Base-by-base conservation (phyloP, 352 stramenopile species). In the Lagenidium sp. region DNA sequence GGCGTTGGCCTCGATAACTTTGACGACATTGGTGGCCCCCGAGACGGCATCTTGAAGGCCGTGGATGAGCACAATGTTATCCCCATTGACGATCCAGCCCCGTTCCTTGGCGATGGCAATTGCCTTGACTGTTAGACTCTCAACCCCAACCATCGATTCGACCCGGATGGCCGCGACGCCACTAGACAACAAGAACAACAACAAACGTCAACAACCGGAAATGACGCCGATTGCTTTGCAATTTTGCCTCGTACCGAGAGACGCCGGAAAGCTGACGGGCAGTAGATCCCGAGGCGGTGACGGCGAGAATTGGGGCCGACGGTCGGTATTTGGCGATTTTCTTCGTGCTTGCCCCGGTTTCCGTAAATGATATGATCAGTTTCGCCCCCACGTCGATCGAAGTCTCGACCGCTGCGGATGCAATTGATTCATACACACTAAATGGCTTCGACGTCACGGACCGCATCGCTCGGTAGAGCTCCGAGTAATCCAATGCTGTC, bases 291-390 rank as follows among this genome's bases (percentile, higher is more conserved):
- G 68, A 85, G 11, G 85, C 77, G 6, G 92, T 97, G 35, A 97
- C 70, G 11, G 89, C 90, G 19, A 97, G 60, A 31, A 98, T 92
- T 29, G 69, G 85, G 20, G 87, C 71, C 34, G 59, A 36, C 11
- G 92, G 91, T 12, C 92, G 73, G 72, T 98, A 99, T 57, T 99
- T 99, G 37, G 96, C 94, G 13, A 99, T 74, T 41, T 97, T 70
- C 44, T 90, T 93, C 3, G 96, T 95, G 24, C 94, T 98, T 21
- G 54, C 78, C 16, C 96, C 96, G 19, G 82, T 95, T 53, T 98
- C 94, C 6, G 94, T 98, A 53, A 98, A 94, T 29, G 98, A 97
- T 56, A 99, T 87, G 41, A 99, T 98, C 19, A 97, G 72, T 57
- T 95, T 96, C 20, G 97, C 95, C 16, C 86, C 66, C 32, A 98